Base-by-base conservation (phyloP, 2,329 filamentous ascomycete genomes). In the Ophiognomonia clavigignenti-juglandacearum region DNA sequence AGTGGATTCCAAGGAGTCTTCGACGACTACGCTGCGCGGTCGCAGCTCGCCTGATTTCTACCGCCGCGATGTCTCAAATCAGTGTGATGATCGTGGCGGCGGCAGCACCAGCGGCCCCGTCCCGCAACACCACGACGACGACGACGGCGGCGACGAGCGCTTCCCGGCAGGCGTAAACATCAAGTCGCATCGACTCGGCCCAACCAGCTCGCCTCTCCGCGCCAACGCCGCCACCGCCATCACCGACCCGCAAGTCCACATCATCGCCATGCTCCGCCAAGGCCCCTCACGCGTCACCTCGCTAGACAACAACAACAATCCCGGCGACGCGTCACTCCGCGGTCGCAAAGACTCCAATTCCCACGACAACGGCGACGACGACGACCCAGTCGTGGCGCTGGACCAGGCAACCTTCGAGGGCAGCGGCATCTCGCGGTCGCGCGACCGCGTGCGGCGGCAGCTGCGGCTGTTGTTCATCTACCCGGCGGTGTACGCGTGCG, bases 391-490 rank as follows among this genome's bases (percentile, higher is more conserved):
- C 18, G 24, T 35, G 31, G 38, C 37, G 16, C 35, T 48, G 4
- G 41, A 44, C 23, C 43, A 44, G 8, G 46, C 39, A 18, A 36
- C 24, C n/a, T 36, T 41, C 7, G 47, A 41, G 9, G 24, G 20
- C 4, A 29, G 31, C 19, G 61, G 59, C 4, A 62, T 70, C 37
- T 51, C 60, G 18, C 58, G 62, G 38, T 61, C 74, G 8, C 74
- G 80, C 11, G 67, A 74, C 14, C 77, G 75, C 48, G 82, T 87
- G 49, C 75, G 78, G 37, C 77, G 82, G 9, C 85, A 90, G 57
- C 72, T 90, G 2, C 78, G 83, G 26, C 75, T 85, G 24, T 72
- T 90, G 16, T 88, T 91, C 64, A 80, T 89, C 39, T 92, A 92
- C 61, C 87, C 87, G 0, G 61, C 84, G 16, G 75, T 86, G 4